Percentiles rank a stretch among this genome's conserved stretches.
phyloP scores from a whole-genome alignment of 2,329 filamentous ascomycete genomes.

The Tricladium varicosporioides region DNA sequence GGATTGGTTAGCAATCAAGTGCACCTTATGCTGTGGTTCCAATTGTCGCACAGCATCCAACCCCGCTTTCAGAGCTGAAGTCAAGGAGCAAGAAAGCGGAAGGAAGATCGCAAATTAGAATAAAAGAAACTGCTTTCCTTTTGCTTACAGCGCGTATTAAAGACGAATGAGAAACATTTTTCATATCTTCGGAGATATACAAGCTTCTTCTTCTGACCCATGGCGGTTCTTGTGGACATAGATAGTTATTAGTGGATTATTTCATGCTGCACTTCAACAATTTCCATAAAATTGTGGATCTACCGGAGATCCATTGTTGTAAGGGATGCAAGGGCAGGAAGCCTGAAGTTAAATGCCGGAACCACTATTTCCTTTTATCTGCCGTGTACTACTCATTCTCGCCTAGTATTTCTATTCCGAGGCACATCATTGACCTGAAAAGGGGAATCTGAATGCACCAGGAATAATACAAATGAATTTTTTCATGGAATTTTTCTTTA shows the following conservation, averaged over 20 bases:
- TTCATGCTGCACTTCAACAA: slow-evolving; percentile 9
- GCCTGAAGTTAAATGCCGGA: slow-evolving; percentile 2
- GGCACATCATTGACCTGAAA: slow-evolving; percentile 1
- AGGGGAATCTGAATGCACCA: slow-evolving; percentile 1
- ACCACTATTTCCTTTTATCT: slow-evolving; percentile 1
- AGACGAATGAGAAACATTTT: slow-evolving; percentile 13
- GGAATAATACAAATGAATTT: slow-evolving; percentile 1
- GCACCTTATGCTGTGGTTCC: not conserved
- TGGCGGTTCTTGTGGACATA: not conserved
- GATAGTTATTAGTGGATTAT: not conserved
- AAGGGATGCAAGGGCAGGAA: not conserved
- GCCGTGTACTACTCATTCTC: slow-evolving; percentile 3
- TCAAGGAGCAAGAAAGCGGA: not conserved
- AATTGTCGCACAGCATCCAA: not conserved
- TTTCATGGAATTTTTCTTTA: slow-evolving; percentile 8
- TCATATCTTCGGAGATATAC: slow-evolving; percentile 6
- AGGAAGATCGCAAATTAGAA: slow-evolving; percentile 5
- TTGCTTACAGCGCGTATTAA: slow-evolving; percentile 13
- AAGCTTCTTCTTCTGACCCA: not conserved
- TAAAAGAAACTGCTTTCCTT: slow-evolving; percentile 12
- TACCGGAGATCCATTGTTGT: not conserved
- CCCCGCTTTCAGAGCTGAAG: not conserved
- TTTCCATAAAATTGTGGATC: slow-evolving; percentile 3
- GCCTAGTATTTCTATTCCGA: not conserved
- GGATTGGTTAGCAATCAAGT: not conserved